Conservation (phyloP, 129 eudicot genomes). For the Daucus carota region DH1_v3.0 NC_030386.2:40014001-40014500, state of each 20-base stretch:
- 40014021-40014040: background rate
- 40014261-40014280: constrained; percentile 63
- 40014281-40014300: constrained; percentile 66
- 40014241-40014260: constrained; percentile 77
- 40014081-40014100: background rate
- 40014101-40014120: too few species aligned
- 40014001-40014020: background rate
- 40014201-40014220: constrained; percentile 55
- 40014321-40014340: constrained; percentile 57
- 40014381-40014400: constrained; percentile 77
- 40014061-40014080: background rate
- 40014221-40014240: constrained; percentile 87
- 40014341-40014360: constrained; percentile 55
- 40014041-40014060: background rate
- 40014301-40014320: constrained; percentile 65
- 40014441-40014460: constrained; percentile 14
- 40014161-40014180: background rate
- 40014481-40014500: constrained; percentile 53
- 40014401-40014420: constrained; percentile 3
- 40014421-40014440: background rate
- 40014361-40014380: constrained; percentile 73
- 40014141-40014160: background rate
- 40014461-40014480: constrained; percentile 31
- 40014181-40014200: constrained; percentile 68
- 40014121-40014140: background rate